Base-by-base conservation (phyloP, 768 basidiomycete species). In the Naganishia randhawae region DNA sequence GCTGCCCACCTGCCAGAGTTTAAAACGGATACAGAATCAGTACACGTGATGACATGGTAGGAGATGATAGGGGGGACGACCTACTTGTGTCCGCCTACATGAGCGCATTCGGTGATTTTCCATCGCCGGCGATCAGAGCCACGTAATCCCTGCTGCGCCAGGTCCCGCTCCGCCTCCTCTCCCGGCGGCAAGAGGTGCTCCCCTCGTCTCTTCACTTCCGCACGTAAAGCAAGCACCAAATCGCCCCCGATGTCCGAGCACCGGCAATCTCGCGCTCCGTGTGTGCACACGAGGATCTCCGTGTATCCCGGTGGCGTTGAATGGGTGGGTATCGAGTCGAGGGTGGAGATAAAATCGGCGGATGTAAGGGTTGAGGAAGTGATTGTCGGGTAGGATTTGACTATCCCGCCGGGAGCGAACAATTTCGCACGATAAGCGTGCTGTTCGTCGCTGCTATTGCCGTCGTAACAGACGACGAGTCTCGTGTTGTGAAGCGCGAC, bases 51-150 rank as follows among this genome's bases (percentile, higher is more conserved):
- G n/a, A n/a, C n/a, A n/a, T 4, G 19, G 88, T 33, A 33, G 42
- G 50, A 33, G 29, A n/a, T 39, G 54, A 67, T 51, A 53, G 17
- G 29, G n/a, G 66, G 27, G 10, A 17, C n/a, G 35, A 83, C 87
- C 75, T 74, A 89, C 90, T 89, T 84, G 79, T 93, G 91, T 29
- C 90, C 90, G 0, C 91, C 91, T 61, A 93, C 86, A 77, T 93
- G 91, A 1, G 84, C 88, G 7, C 88, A 84, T 71, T 90, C 86
- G 3, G 85, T 85, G 1, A 91, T 81, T 50, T 76, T 76, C 27
- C 82, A 25, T 72, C 69, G 71, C 37, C 82, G n/a, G n/a, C n/a
- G n/a, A n/a, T n/a, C n/a, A n/a, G n/a, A n/a, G n/a, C n/a, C n/a
- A n/a, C n/a, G 74, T 11, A 37, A 69, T 22, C 33, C 54, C 3